Conservation (phyloP, 106 monocot genomes). For the Dendrobium chrysotoxum region DNA sequence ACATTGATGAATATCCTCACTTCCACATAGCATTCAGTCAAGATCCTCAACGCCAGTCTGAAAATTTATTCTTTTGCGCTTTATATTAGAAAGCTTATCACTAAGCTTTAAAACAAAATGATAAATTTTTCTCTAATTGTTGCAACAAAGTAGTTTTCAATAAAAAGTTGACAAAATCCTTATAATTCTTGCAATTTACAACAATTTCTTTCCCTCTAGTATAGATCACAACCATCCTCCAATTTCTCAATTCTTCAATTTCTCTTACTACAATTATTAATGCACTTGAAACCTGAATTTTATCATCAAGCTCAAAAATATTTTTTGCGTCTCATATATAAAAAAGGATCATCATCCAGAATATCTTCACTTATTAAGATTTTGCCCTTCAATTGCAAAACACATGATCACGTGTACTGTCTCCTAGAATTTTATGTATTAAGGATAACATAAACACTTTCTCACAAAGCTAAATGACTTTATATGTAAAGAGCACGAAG, state of each 20-base stretch:
- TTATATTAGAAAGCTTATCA: conserved; percentile 36
- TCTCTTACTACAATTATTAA: too few relatives aligned
- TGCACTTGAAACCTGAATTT: conserved; percentile 47
- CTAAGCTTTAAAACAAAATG: conserved; percentile 38
- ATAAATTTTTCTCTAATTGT: conserved; percentile 29
- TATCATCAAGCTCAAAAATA: conserved; percentile 67
- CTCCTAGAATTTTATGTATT: conserved; percentile 68
- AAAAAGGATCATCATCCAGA: conserved; percentile 51
- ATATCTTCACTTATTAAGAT: conserved; percentile 54
- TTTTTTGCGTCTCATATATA: conserved; percentile 54
- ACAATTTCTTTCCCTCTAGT: conserved; percentile 55
- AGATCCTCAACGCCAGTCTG: too few relatives aligned
- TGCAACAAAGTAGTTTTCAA: conserved; percentile 36
- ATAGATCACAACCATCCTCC: conserved; percentile 42
- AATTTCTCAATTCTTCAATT: conserved; percentile 40
- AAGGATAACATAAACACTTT: conserved; percentile 58
- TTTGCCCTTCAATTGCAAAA: conserved; percentile 58
- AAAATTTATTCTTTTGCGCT: neutral
- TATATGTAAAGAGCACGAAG: too few relatives aligned
- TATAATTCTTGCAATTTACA: conserved; percentile 54
- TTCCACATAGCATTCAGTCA: too few relatives aligned
- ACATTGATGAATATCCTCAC: too few relatives aligned
- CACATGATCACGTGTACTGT: conserved; percentile 31
- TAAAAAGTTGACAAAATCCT: conserved; percentile 44
- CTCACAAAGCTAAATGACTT: conserved; percentile 40